Evolutionary conservation across 202 grass and related monocot species (phyloP), one percentile per base, ranked within the genome.

Genomic region (Brachypodium distachyon): DNA sequence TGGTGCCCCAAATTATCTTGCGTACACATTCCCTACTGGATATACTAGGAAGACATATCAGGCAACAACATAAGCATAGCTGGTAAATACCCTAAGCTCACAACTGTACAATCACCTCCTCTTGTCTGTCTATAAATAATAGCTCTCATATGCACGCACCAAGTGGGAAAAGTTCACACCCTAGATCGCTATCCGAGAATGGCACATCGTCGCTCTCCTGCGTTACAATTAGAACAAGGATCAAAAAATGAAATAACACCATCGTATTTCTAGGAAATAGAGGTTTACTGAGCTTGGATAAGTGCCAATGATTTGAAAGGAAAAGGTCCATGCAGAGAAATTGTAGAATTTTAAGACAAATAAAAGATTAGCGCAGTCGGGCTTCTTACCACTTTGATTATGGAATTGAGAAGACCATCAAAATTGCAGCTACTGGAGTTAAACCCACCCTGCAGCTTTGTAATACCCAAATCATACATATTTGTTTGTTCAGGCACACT

Each of bases 71-170:
- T n/a, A 46, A 84, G 54, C 70, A 50, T 56, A 49, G 67, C 64
- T 64, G 47, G 19, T 59, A 33, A 78, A 57, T 60, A 18, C 40
- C 49, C 57, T 77, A 50, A 39, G 22, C n/a, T n/a, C 10, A 51
- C 32, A 72, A 65, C 73, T 86, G 53, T 75, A 69, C 72, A 65
- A 16, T 81, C n/a, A n/a, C n/a, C 56, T 58, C 9, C 21, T 65
- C 29, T 38, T 49, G 44, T 72, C 48, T 23, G 21, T 12, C 39
- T 47, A 48, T 78, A 62, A 41, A 72, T 82, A 38, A 29, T 77
- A 39, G 8, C 73, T 48, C 82, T 99, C 83, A 99, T 64, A 96
- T 99, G 87, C 91, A 95, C 58, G 92, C 92, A 80, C 92, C 96
- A 51, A 99, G 87, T 47, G 89, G 75, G 61, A 92, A 92, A 66